Evolutionary conservation across 2,329 filamentous ascomycete genomes (phyloP).

Genomic region (Metarhizium anisopliae): DNA sequence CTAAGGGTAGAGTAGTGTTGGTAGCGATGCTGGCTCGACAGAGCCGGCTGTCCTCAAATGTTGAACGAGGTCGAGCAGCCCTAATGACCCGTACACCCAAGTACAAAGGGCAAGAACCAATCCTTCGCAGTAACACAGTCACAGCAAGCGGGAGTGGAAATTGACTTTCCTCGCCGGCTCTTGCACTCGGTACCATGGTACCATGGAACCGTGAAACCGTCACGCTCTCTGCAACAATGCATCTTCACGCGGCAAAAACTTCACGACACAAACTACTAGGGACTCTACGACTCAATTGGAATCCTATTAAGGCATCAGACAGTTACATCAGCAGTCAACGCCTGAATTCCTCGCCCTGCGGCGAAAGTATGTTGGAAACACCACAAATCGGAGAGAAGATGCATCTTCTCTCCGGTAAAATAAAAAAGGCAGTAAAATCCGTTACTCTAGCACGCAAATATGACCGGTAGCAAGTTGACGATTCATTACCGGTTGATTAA

Average conservation of each 20-base stretch:
- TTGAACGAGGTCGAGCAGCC: not conserved
- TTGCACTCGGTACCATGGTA: too few species aligned
- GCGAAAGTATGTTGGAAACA: constrained; percentile 20
- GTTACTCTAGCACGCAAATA: constrained; percentile 51
- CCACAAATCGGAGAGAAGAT: constrained; percentile 17
- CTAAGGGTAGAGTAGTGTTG: not conserved
- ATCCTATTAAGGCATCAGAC: not conserved
- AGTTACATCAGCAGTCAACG: not conserved
- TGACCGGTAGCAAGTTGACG: constrained; percentile 47
- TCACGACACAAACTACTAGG: not conserved
- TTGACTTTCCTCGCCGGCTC: too few species aligned
- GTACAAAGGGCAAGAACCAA: not conserved
- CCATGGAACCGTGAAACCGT: too few species aligned
- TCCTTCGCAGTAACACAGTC: not conserved
- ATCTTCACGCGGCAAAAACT: not conserved
- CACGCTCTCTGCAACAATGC: not conserved
- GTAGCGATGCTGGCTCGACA: not conserved
- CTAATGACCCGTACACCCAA: not conserved
- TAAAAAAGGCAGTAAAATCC: constrained; percentile 18
- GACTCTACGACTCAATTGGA: not conserved
- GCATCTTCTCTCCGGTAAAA: constrained; percentile 10
- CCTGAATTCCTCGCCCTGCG: not conserved
- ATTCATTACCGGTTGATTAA: constrained; percentile 51
- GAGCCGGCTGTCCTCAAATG: not conserved
- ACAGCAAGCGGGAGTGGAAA: too few species aligned